Evolutionary conservation across 1,284 basidiomycete genomes (phyloP).

Genomic region (Austroboletus niveus): DNA sequence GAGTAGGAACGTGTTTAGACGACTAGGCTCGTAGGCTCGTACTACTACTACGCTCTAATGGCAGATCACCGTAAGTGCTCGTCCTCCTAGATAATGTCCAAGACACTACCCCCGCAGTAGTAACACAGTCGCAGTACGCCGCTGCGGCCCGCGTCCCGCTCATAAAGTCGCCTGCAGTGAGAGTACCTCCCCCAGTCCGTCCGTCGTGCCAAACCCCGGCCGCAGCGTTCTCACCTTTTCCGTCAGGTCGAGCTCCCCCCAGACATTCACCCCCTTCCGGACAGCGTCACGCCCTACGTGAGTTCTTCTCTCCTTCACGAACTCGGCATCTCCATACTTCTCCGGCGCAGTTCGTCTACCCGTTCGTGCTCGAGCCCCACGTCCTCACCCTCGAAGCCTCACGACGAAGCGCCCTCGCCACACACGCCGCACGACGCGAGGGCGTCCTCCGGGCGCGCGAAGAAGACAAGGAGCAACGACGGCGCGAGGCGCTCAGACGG

Average conservation of each 20-base stretch:
- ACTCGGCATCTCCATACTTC: neutral
- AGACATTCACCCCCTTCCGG: slow-evolving; percentile 90
- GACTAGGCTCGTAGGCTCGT: slow-evolving; percentile 23
- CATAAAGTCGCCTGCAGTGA: slow-evolving; percentile 89
- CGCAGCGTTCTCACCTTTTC: slow-evolving; percentile 46
- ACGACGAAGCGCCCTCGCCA: slow-evolving; percentile 61
- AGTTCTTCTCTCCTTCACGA: slow-evolving; percentile 27
- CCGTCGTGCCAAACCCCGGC: slow-evolving; percentile 31
- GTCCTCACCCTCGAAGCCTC: slow-evolving; percentile 71
- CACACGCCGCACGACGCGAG: slow-evolving; percentile 64
- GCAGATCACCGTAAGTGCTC: slow-evolving; percentile 22
- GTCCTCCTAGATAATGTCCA: no score
- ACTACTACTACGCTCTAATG: slow-evolving; percentile 8
- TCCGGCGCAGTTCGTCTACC: slow-evolving; percentile 80
- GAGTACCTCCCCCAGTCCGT: slow-evolving; percentile 51
- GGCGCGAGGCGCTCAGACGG: slow-evolving; percentile 69
- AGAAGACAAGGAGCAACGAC: slow-evolving; percentile 74
- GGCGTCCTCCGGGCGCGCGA: slow-evolving; percentile 68
- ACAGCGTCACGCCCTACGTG: slow-evolving; percentile 85
- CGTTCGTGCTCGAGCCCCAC: slow-evolving; percentile 87
- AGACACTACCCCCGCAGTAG: slow-evolving; percentile 1
- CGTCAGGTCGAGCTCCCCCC: slow-evolving; percentile 75
- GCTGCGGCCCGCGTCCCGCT: slow-evolving; percentile 74
- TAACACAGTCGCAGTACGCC: slow-evolving; percentile 59
- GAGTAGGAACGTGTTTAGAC: slow-evolving; percentile 80